phyloP scores from a whole-genome alignment of 2,329 filamentous ascomycete species.

The Aureobasidium sp. region DNA sequence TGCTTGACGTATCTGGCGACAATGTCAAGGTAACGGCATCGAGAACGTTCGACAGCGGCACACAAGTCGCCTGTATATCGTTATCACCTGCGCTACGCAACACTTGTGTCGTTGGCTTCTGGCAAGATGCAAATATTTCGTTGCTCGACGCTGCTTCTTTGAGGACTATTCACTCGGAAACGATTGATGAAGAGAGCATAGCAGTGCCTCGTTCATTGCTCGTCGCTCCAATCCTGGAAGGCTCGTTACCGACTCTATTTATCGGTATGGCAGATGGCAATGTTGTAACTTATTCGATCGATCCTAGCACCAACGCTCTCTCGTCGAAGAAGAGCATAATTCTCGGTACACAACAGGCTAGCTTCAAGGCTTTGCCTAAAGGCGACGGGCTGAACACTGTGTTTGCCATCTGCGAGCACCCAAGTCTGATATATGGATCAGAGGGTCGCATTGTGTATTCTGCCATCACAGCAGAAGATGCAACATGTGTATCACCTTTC shows the following conservation, averaged over 20 bases:
- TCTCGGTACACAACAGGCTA: constrained; percentile 77
- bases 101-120: constrained; percentile 78
- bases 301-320: constrained; percentile 54
- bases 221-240: constrained; percentile 65
- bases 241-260: constrained; percentile 68
- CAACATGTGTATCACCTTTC: constrained; percentile 74
- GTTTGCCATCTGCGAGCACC: constrained; percentile 89
- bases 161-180: constrained; percentile 57
- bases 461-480: constrained; percentile 83
- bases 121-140: constrained; percentile 72
- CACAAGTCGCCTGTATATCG: constrained; percentile 81
- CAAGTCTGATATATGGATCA: constrained; percentile 83
- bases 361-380: constrained; percentile 69
- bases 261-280: constrained; percentile 89
- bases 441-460: constrained; percentile 88
- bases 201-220: constrained; percentile 78
- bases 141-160: constrained; percentile 64
- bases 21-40: constrained; percentile 52
- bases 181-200: constrained; percentile 54
- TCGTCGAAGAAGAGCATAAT: constrained; percentile 73
- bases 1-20: constrained; percentile 53
- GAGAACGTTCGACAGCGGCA: constrained; percentile 56
- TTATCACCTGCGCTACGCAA: constrained; percentile 57
- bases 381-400: constrained; percentile 63
- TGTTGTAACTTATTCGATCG: constrained; percentile 74